Base-by-base conservation (phyloP, 179 eudicot genomes). In the Silene coronaria region DNA sequence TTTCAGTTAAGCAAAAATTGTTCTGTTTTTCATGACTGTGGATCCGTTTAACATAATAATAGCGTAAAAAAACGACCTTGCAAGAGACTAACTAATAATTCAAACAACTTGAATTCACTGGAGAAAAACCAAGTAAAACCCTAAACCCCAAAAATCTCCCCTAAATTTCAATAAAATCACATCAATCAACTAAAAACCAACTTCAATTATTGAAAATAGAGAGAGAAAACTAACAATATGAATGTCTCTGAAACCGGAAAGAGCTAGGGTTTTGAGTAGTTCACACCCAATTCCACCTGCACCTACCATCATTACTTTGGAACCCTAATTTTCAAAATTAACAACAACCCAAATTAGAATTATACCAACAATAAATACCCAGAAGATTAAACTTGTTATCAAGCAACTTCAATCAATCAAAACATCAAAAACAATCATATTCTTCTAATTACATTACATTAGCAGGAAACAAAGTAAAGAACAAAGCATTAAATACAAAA, bases 221-320 rank as follows among this genome's bases (percentile, higher is more conserved):
- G 92, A 89, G 46, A 70, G 68, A 74, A 78, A 76, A 63, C 91
- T 84, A 42, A 95, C 99, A 9, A 92, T 89, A 67, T 95, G 99
- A 75, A 95, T 92, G 70, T 95, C 95, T 58, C 78, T 73, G 79
- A 95, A 95, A 22, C 97, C 99, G n/a, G 99, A 92, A 27, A 95
- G 91, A 79, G 93, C 95, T 3, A 95, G 88, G 74, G 97, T 92
- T 80, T 95, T 95, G 86, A 95, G 97, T 17, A 95, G 95, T 81
- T 95, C 99, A 65, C 99, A 95, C 10, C 99, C 99, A 76, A 95
- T 92, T 26, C 99, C 99, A 80, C 99, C 99, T 70, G 99, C 97
- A 48, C 97, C 97, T 6, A 94, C 98, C 96, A 93, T 93, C 32
- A 93, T 84, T 81, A 92, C 94, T 81, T 87, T 89, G 6, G 90